Evolutionary conservation across 257 asterid species (phyloP).

Genomic region (Nicotiana benthamiana): DNA sequence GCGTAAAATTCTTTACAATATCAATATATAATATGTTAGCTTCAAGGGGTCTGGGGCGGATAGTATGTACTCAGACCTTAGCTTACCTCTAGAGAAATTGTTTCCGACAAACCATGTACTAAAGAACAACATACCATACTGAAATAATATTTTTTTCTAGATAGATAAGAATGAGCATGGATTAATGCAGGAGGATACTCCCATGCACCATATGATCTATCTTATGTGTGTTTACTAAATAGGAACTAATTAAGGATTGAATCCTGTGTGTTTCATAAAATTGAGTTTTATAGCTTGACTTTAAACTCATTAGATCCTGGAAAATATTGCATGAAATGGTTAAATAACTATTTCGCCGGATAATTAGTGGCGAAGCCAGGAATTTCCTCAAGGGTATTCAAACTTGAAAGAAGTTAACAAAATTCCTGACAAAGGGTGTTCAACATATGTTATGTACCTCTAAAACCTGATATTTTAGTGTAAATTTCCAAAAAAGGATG

Average conservation of each 20-base stretch:
- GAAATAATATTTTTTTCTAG: not conserved
- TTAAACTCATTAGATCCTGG: not conserved
- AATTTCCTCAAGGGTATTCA: too few species aligned
- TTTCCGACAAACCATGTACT: too few species aligned
- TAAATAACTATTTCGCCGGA: not conserved
- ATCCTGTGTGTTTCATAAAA: not conserved
- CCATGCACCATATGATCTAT: conserved; percentile 60
- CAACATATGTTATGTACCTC: too few species aligned
- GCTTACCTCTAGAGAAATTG: too few species aligned
- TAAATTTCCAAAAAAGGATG: too few species aligned
- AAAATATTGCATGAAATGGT: not conserved
- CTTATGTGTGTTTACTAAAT: conserved; percentile 21
- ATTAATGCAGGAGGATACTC: conserved; percentile 71
- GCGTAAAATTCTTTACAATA: not conserved
- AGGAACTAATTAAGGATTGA: not conserved
- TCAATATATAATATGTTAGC: not conserved
- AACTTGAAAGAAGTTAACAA: too few species aligned
- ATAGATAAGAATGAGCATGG: not conserved
- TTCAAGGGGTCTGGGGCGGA: too few species aligned
- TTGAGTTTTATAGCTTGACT: not conserved
- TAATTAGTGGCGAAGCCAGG: too few species aligned
- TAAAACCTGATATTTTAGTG: too few species aligned
- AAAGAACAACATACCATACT: not conserved
- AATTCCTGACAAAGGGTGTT: too few species aligned
- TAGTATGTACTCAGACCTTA: too few species aligned